Percentiles rank a stretch among this genome's conserved stretches.
phyloP scores from a whole-genome alignment of 1,139 yeast genomes.

The Pichia inconspicua region DNA sequence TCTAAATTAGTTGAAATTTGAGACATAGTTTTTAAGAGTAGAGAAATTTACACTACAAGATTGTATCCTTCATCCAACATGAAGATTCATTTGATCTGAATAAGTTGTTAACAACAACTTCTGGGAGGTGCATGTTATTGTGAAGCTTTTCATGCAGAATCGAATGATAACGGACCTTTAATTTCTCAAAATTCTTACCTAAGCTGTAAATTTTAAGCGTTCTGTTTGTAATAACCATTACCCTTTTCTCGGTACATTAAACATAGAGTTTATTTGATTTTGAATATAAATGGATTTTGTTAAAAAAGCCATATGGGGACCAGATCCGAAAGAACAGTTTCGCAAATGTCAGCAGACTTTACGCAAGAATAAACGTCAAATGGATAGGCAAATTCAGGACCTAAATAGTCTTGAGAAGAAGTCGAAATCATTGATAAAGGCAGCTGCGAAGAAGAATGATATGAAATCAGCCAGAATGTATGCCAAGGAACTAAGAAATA shows the following conservation, averaged over 20 bases:
- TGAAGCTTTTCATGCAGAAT: too few relatives aligned
- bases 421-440: conserved; percentile 67
- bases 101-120: too few relatives aligned
- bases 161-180: too few relatives aligned
- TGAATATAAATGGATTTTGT: conserved; percentile 50
- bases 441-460: conserved; percentile 75
- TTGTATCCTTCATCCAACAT: too few relatives aligned
- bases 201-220: too few relatives aligned
- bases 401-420: conserved; percentile 55
- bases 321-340: conserved; percentile 85
- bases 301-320: conserved; percentile 87
- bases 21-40: too few relatives aligned
- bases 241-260: neutral
- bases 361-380: conserved; percentile 76
- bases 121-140: too few relatives aligned
- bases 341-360: conserved; percentile 73
- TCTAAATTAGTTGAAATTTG: too few relatives aligned
- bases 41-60: too few relatives aligned
- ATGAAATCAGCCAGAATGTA: conserved; percentile 64
- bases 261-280: neutral
- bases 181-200: too few relatives aligned
- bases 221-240: too few relatives aligned
- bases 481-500: conserved; percentile 73
- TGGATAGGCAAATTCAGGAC: conserved; percentile 70
- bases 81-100: too few relatives aligned